Conservation (phyloP, 2,329 filamentous ascomycete genomes). For the Sclerotinia sclerotiorum region DNA sequence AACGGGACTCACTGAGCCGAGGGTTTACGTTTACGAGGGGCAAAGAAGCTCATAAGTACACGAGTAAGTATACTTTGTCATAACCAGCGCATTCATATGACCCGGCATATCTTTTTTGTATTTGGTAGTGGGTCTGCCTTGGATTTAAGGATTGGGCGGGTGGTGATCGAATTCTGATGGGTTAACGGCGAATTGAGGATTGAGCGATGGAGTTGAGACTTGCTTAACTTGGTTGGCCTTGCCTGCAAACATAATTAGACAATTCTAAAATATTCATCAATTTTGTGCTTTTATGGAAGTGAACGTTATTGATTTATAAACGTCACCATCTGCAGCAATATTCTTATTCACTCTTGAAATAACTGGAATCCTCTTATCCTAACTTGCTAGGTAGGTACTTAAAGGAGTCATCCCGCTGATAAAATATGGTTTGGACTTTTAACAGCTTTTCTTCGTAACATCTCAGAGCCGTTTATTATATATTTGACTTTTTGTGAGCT, state of each 20-base stretch:
- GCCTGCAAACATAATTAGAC: constrained; percentile 4
- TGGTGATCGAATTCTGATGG: constrained; percentile 11
- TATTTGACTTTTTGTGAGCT: no score
- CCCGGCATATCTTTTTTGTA: constrained; percentile 15
- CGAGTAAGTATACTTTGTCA: constrained; percentile 19
- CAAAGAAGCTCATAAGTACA: neutral
- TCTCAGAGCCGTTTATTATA: no score
- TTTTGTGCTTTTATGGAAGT: neutral
- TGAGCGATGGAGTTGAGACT: constrained; percentile 18
- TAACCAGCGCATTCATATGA: constrained; percentile 1
- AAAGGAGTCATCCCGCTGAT: no score
- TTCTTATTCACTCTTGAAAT: no score
- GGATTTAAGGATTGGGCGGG: constrained; percentile 12
- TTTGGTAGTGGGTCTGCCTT: constrained; percentile 17
- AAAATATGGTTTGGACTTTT: no score
- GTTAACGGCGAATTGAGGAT: constrained; percentile 10
- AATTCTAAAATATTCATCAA: neutral
- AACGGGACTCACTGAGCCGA: constrained; percentile 18
- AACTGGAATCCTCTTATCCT: no score
- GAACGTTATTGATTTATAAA: neutral
- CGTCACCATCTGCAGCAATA: neutral
- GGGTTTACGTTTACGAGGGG: neutral
- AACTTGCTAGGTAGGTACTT: no score
- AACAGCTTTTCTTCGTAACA: no score
- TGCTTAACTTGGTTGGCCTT: neutral